Base-by-base conservation (phyloP, 495 filamentous ascomycete species). In the Amniculicola lignicola region DNA sequence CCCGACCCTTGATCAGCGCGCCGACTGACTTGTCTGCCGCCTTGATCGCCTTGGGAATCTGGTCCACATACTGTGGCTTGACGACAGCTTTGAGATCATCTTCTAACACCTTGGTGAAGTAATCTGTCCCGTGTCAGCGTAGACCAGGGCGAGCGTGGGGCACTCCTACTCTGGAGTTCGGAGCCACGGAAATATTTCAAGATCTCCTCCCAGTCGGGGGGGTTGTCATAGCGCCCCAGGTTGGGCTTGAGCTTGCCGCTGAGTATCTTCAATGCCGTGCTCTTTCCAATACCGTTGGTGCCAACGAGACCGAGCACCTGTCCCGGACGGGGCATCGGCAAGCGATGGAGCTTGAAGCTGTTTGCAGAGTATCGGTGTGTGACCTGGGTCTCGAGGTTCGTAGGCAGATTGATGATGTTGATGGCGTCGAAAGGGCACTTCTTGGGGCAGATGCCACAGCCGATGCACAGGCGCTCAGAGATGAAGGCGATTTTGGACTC, bases 251-350 rank as follows among this genome's bases (percentile, higher is more conserved):
- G 78, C 73, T 97, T 98, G 55, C 93, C 93, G 66, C 89, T 93
- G 60, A 98, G 82, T 68, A 98, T 96, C 76, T 97, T 97, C 70
- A 98, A 77, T 1, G 93, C 93, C 0, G 93, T 97, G 74, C 90
- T 96, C 80, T 98, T 97, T 72, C 93, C 93, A 67, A 97, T 98
- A 87, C 93, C 93, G 82, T 98, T 97, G 47, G 92, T 96, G 67
- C 93, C 93, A 16, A 98, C 93, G 38, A 98, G 81, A 72, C 93
- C 93, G 19, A 98, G 77, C n/a, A 98, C 94, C 64, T 96, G 90
- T 23, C 94, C 94, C 25, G 93, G 93, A 36, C 93, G 83, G 38
- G 93, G 93, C 75, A 90, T 96, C 24, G 93, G 93, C 61, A 98
- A 80, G 62, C 93, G 81, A 72, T 98, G 93, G 54, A 98, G 84